Conservation (phyloP, 1,284 basidiomycete genomes). For the Cutaneotrichosporon cutaneum region DNA sequence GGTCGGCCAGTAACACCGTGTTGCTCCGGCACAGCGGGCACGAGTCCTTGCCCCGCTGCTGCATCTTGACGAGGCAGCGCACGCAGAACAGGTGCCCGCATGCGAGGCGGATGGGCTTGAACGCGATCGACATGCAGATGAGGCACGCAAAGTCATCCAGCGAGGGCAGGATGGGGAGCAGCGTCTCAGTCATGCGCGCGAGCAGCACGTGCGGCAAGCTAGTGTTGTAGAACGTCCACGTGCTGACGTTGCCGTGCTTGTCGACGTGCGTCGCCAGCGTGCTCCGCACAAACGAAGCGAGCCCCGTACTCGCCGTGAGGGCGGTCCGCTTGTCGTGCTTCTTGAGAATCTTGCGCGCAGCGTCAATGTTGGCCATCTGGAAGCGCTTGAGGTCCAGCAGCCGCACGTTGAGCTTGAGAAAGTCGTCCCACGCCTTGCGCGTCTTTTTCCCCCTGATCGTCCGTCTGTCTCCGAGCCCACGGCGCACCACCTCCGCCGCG, state of each 20-base stretch:
- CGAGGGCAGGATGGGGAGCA: slow-evolving; percentile 64
- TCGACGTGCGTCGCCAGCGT: slow-evolving; percentile 43
- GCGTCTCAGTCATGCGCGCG: slow-evolving; percentile 76
- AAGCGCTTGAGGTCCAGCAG: slow-evolving; percentile 86
- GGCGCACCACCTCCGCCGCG: slow-evolving; percentile 64
- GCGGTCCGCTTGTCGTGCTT: slow-evolving; percentile 83
- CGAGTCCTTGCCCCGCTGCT: slow-evolving; percentile 71
- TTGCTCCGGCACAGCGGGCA: slow-evolving; percentile 85
- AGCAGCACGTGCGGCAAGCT: slow-evolving; percentile 76
- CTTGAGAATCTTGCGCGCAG: slow-evolving; percentile 85
- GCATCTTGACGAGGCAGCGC: slow-evolving; percentile 89
- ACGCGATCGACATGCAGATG: slow-evolving; percentile 79
- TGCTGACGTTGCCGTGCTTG: slow-evolving; percentile 43
- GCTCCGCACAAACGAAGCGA: slow-evolving; percentile 51
- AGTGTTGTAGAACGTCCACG: slow-evolving; percentile 55
- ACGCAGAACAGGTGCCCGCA: slow-evolving; percentile 94
- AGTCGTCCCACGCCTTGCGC: slow-evolving; percentile 68
- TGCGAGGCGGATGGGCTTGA: slow-evolving; percentile 78
- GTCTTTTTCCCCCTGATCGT: slow-evolving; percentile 67
- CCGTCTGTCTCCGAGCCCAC: slow-evolving; percentile 61
- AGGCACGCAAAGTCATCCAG: slow-evolving; percentile 67
- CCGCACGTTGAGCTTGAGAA: slow-evolving; percentile 76
- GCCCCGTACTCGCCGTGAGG: slow-evolving; percentile 55
- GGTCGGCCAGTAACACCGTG: slow-evolving; percentile 71
- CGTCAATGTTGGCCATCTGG: slow-evolving; percentile 82